Evolutionary conservation across 2,329 filamentous ascomycete species (phyloP), one percentile per base, ranked within the genome.

Genomic region (Phaeophleospora eucalypticola): DNA sequence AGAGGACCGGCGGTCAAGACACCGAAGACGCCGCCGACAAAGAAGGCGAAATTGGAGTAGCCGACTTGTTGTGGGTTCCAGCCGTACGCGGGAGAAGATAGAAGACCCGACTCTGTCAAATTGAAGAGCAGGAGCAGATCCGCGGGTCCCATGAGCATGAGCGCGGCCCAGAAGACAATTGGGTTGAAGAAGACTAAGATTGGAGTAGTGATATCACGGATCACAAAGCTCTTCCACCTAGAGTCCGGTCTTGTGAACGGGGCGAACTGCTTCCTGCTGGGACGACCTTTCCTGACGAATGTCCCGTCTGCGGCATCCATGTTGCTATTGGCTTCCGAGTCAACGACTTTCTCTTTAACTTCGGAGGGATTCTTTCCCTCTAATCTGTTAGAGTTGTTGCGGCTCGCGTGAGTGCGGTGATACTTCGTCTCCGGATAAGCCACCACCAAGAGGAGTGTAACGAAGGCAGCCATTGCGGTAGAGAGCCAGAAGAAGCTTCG

Each of bases 1-100:
- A 78, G 76, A 0, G 75, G 72, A 9, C 81, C 73, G 12, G 77
- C 77, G 0, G 78, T 74, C 10, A 64, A 51, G 2, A 75, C 62
- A 2, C 72, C 72, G 24, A 75, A 49, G 20, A 71, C 44, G 19
- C 61, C 69, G 10, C 73, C 72, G 2, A 69, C 60, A 24, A 73
- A 58, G 38, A 74, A 64, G 4, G 70, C 68, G 44, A 75, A 74
- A 54, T 78, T 78, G 20, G 71, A 71, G 46, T 76, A 75, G 2
- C 75, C 75, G 24, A 77, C 71, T 24, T 67, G 59, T 8, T 65
- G 58, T 1, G 72, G 63, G 4, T 47, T 65, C 64, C 75, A 76
- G 24, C 62, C 57, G 53, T 77, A 78, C 0, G 74, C 56, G 12
- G 60, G 60, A 20, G 55, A 59, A 29, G 52, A 65, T 46, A 78